These are phyloP conservation scores for Mortierella sp. DNA, from an alignment of 371 early-diverging fungal genomes.

Conservation along the genomic window DNA sequence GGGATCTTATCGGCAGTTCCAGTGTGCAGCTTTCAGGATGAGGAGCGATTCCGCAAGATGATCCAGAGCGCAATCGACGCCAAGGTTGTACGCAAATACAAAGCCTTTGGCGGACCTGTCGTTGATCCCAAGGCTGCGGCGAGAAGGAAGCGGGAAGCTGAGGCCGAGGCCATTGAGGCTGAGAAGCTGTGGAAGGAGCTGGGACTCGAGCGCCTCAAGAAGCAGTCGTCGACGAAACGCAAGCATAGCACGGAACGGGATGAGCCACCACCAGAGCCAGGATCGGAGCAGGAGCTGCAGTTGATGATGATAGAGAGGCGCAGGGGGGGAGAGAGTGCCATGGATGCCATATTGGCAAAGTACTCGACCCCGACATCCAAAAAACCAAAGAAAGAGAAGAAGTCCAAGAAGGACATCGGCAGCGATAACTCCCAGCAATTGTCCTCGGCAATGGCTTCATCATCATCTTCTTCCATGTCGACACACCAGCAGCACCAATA, in stretches of 20 bases:
- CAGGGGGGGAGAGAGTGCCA: conserved; percentile 41
- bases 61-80: conserved; percentile 76
- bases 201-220: conserved; percentile 60
- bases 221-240: conserved; percentile 52
- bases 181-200: conserved; percentile 66
- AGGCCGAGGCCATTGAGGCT: conserved; percentile 68
- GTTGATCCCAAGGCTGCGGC: conserved; percentile 63
- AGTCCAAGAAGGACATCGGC: conserved; percentile 61
- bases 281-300: conserved; percentile 50
- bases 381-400: conserved; percentile 36
- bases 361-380: conserved; percentile 52
- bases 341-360: conserved; percentile 66
- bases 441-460: background rate
- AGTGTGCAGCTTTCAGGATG: conserved; percentile 76
- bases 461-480: conserved; percentile 9
- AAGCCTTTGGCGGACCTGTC: conserved; percentile 69
- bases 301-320: conserved; percentile 54
- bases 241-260: conserved; percentile 39
- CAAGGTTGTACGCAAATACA: conserved; percentile 65
- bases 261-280: conserved; percentile 48
- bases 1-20: conserved; percentile 77
- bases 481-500: conserved; percentile 28
- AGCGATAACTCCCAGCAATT: background rate
- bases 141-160: conserved; percentile 68
- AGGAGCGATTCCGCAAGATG: conserved; percentile 75